These are phyloP conservation scores for Ustilago nuda DNA, from an alignment of 1,284 basidiomycete species.

Conservation along the genomic window DNA sequence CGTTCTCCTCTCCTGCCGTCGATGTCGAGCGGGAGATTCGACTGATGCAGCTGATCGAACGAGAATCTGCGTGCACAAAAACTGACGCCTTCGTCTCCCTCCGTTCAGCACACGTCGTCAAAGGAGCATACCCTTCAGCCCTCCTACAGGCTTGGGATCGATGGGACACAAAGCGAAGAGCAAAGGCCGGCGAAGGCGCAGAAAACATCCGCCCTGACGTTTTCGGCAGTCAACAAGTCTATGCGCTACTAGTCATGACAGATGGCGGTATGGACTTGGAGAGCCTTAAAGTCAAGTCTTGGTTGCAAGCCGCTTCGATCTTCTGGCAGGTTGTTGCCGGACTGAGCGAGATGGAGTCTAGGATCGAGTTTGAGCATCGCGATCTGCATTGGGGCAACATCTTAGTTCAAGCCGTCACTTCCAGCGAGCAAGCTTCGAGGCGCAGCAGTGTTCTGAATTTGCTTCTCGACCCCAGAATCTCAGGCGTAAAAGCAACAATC, in stretches of 20 bases:
- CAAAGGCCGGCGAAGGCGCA: constrained; percentile 75
- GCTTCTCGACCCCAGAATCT: constrained; percentile 62
- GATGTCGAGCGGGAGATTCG: constrained; percentile 89
- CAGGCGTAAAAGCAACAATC: constrained; percentile 81
- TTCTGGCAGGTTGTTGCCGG: constrained; percentile 89
- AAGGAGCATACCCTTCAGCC: constrained; percentile 82
- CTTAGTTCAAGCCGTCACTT: constrained; percentile 73
- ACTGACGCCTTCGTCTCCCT: constrained; percentile 41
- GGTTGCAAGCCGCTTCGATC: constrained; percentile 86
- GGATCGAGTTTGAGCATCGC: constrained; percentile 91
- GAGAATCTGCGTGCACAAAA: not conserved
- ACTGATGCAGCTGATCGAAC: constrained; percentile 78
- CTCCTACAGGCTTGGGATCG: constrained; percentile 88
- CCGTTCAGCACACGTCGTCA: constrained; percentile 80
- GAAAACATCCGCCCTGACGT: constrained; percentile 86
- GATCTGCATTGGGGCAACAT: constrained; percentile 99
- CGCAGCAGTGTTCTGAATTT: constrained; percentile 1
- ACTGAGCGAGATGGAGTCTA: constrained; percentile 81
- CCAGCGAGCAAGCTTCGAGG: not conserved
- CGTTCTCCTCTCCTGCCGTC: constrained; percentile 72
- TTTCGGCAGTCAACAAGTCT: constrained; percentile 79
- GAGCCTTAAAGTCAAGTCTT: constrained; percentile 80
- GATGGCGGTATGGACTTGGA: constrained; percentile 92
- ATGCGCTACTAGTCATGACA: constrained; percentile 86
- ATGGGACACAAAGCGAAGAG: constrained; percentile 73